Conservation (phyloP, 1,139 yeast species). For the Candida tropicalis region DNA sequence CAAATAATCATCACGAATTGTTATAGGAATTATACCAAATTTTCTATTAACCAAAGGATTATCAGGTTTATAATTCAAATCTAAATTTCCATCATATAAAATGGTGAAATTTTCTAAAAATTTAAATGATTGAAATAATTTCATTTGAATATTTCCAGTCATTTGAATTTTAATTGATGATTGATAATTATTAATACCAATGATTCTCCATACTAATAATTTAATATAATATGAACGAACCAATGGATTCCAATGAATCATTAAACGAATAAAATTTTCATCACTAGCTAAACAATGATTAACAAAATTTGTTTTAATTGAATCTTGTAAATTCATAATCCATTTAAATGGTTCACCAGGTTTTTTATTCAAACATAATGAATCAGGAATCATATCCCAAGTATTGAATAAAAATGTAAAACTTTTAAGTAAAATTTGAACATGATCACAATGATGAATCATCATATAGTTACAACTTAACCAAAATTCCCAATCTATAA, state of each 20-base stretch:
- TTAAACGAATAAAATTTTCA: constrained; percentile 53
- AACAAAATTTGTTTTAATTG: constrained; percentile 50
- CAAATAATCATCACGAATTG: constrained; percentile 30
- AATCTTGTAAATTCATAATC: constrained; percentile 37
- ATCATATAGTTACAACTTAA: constrained; percentile 58
- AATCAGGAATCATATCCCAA: constrained; percentile 72
- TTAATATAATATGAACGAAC: constrained; percentile 71
- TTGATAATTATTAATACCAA: constrained; percentile 51
- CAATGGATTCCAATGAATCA: constrained; percentile 81
- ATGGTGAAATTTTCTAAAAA: constrained; percentile 21
- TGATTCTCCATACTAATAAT: constrained; percentile 66
- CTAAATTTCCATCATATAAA: constrained; percentile 12
- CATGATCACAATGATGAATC: constrained; percentile 60
- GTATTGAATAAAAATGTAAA: constrained; percentile 69
- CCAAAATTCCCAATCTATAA: constrained; percentile 80
- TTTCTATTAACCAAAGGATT: constrained; percentile 56
- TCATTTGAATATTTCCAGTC: constrained; percentile 32
- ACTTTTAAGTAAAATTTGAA: constrained; percentile 63
- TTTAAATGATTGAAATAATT: constrained; percentile 28
- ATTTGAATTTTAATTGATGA: constrained; percentile 36
- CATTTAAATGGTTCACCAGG: constrained; percentile 23
- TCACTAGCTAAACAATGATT: constrained; percentile 53
- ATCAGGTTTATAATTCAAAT: constrained; percentile 41
- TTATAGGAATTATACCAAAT: constrained; percentile 44
- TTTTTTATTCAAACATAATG: constrained; percentile 14